These are phyloP conservation scores for Boechera stricta DNA, from an alignment of 345 rosid species.

Conservation along the genomic window DNA sequence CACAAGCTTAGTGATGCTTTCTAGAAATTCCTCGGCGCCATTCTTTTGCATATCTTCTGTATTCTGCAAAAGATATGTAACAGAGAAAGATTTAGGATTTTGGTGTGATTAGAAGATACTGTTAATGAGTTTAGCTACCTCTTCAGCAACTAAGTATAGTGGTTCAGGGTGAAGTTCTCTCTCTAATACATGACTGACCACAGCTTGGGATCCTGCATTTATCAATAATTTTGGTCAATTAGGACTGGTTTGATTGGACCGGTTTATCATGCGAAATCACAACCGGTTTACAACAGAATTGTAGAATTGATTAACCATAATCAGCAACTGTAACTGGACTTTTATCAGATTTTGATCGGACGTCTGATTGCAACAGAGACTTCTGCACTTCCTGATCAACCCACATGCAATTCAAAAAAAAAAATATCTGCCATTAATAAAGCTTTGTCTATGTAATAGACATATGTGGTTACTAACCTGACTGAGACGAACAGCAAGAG, in stretches of 20 bases:
- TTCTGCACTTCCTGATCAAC: conserved; percentile 72
- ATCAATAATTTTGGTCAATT: not conserved
- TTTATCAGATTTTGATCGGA: conserved; percentile 67
- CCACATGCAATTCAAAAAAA: not conserved
- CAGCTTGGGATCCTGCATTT: conserved; percentile 77
- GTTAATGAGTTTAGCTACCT: conserved; percentile 52
- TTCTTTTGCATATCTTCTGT: conserved; percentile 65
- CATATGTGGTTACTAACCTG: conserved; percentile 49
- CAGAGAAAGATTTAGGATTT: not conserved
- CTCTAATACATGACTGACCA: conserved; percentile 69
- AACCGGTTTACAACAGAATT: not conserved
- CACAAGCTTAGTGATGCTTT: conserved; percentile 72
- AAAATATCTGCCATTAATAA: not conserved
- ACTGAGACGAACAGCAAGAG: conserved; percentile 82
- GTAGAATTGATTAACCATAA: conserved; percentile 58
- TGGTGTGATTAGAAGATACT: not conserved
- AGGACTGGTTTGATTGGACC: not conserved
- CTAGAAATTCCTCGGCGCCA: conserved; percentile 58
- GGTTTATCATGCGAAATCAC: not conserved
- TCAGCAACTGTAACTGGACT: conserved; percentile 92
- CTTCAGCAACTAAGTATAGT: conserved; percentile 82
- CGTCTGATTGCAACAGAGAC: conserved; percentile 71
- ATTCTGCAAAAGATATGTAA: conserved; percentile 52
- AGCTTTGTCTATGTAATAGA: not conserved
- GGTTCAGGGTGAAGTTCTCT: conserved; percentile 68